Base-by-base conservation (phyloP, 768 basidiomycete genomes). In the Suillus plorans region DNA sequence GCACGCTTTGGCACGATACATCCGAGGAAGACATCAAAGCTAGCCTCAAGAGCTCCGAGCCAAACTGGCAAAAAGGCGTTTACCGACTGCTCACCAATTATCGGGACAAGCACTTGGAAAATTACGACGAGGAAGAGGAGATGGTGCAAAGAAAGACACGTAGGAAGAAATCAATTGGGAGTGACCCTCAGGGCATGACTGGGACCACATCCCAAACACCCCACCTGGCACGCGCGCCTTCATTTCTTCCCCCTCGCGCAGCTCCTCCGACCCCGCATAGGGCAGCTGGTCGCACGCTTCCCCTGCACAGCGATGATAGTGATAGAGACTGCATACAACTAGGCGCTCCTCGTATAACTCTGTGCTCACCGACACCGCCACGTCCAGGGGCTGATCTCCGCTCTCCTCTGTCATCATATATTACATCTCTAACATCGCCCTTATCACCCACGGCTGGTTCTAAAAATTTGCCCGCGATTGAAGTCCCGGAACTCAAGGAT, bases 11-110 rank as follows among this genome's bases (percentile, higher is more conserved):
- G 95, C 88, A 90, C 63, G 92, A 86, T 10, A 85, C 87, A 1
- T 78, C 87, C 3, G 93, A 96, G 62, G 83, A 85, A 12, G 88
- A 90, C 37, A 87, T 99, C 62, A 81, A 88, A 58, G 81, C 84
- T 58, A 88, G 85, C 61, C 80, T 99, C 70, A 82, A 78, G 72
- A 88, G 83, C 70, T 70, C 79, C 60, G 86, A 89, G 63, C 87
- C 87, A 60, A 96, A 91, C 36, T 96, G 94, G 92, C 94, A 99
- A 75, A 98, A 99, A 78, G 94, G 93, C 0, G 92, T 99, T 57
- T 99, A 99, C 76, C 89, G 92, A 72, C 79, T 98, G 5, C 82
- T 99, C n/a, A 81, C 90, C 62, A 87, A 87, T 67, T 98, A 97
- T 77, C 87, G 95, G 52, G 84, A 85, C 59, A 86, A 37, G 68